Evolutionary conservation across 1,284 basidiomycete genomes (phyloP), one percentile per base, ranked within the genome.

Genomic region (Sporisorium graminicola): DNA sequence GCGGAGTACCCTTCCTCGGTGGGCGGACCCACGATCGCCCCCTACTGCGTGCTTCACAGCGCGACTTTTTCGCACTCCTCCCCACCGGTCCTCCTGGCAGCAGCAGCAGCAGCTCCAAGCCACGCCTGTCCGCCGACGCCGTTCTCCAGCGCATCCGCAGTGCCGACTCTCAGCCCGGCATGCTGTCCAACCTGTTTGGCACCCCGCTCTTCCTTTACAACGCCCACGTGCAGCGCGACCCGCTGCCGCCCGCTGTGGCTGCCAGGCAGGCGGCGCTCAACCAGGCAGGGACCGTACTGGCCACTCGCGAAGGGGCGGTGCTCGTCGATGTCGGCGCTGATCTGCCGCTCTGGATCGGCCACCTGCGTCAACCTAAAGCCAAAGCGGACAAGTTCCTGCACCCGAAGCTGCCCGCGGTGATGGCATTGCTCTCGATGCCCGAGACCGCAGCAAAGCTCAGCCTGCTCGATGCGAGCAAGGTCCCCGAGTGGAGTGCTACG

Each of bases 151-250:
- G 87, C 55, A 80, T 88, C 58, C 81, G 84, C 64, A 84, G 86
- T 42, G 85, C 84, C 47, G 87, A 88, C 70, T 87, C 86, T 46
- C 88, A 88, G 66, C 87, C 88, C 1, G 88, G 88, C 3, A 85
- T 87, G 10, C 86, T 87, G 44, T 75, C 87, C 18, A 72, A 80
- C 37, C 79, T 86, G 26, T 77, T 86, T n/a, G 79, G 80, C n/a
- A 68, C 76, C 51, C 42, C 61, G 33, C 26, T 79, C 18, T 88
- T 88, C 71, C 80, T 86, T 7, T 88, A 88, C 73, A 87, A 86
- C 40, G 87, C 86, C 0, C 85, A 86, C 58, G 68, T 87, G 16
- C 86, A 88, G 60, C 53, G 72, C 10, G 74, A 71, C 20, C 67
- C 68, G 6, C 64, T 85, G 13, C 77, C 80, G 2, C 60, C 68